A percentile compares a stretch with the other conserved stretches of the same genome.
Evolutionary conservation across 345 rosid genomes (phyloP).

Genomic region (Mangifera indica): DNA sequence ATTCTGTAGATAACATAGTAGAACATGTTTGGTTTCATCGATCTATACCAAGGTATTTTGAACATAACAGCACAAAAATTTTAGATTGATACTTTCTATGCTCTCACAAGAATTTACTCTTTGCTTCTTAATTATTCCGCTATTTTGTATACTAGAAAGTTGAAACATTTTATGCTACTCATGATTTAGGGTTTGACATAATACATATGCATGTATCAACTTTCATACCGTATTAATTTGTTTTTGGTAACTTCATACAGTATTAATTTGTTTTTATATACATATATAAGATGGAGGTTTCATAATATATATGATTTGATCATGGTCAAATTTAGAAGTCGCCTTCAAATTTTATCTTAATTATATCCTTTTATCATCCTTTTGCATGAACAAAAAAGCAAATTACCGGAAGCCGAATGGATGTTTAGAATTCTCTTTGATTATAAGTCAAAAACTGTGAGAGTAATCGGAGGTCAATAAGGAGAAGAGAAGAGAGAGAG

Average conservation of each 20-base stretch:
- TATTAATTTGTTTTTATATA: not conserved
- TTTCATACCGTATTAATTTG: not conserved
- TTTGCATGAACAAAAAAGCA: not conserved
- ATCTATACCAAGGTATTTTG: slow-evolving; percentile 8
- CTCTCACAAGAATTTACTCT: not conserved
- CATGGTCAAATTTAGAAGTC: not conserved
- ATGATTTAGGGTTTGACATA: slow-evolving; percentile 13
- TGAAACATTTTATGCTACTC: not conserved
- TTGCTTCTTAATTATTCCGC: not conserved
- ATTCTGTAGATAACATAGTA: not conserved
- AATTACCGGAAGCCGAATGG: not conserved
- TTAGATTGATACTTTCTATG: slow-evolving; percentile 4
- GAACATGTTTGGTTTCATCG: slow-evolving; percentile 14
- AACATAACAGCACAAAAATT: not conserved
- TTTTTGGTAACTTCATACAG: too few species aligned
- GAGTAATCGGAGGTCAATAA: not conserved
- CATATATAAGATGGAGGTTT: not conserved
- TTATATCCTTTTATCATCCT: not conserved
- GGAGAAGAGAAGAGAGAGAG: not conserved
- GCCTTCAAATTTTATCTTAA: not conserved
- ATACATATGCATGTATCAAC: not conserved
- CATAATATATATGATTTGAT: too few species aligned
- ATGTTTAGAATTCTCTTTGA: not conserved
- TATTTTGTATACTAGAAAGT: not conserved
- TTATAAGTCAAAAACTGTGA: not conserved